Evolutionary conservation across 192 early-diverging fungal genomes (phyloP).

Genomic region (Phycomyces nitens): DNA sequence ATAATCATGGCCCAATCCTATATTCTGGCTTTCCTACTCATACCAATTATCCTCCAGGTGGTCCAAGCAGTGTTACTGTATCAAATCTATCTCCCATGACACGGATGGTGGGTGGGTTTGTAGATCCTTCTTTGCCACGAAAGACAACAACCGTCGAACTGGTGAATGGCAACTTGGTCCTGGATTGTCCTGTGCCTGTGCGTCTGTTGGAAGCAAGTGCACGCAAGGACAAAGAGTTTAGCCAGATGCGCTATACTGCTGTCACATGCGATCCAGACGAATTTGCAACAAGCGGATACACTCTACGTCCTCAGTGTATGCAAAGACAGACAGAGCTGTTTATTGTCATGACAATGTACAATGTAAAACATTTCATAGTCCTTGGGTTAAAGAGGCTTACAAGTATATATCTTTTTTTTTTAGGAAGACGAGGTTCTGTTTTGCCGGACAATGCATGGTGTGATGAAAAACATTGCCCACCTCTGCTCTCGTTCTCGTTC

Average conservation of each 20-base stretch:
- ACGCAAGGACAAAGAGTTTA: conserved; percentile 74
- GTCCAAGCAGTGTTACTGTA: too few relatives aligned
- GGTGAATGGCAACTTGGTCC: conserved; percentile 67
- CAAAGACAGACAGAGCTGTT: conserved; percentile 70
- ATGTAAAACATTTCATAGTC: conserved; percentile 34
- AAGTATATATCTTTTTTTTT: conserved; percentile 15
- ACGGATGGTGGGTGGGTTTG: neutral
- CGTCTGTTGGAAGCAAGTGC: conserved; percentile 53
- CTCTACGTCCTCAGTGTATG: conserved; percentile 59
- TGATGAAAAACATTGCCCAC: conserved; percentile 95
- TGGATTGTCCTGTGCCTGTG: conserved; percentile 69
- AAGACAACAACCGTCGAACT: conserved; percentile 54
- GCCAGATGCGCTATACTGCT: conserved; percentile 93
- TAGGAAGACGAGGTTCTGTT: conserved; percentile 90
- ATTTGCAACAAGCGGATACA: conserved; percentile 74
- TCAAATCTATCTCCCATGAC: neutral
- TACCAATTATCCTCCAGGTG: too few relatives aligned
- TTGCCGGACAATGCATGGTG: conserved; percentile 79
- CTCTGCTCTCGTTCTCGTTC: conserved; percentile 71
- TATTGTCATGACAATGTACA: conserved; percentile 83
- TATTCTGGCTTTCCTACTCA: too few relatives aligned
- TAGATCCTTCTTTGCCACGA: neutral
- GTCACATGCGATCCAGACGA: conserved; percentile 85
- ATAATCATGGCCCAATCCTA: too few relatives aligned
- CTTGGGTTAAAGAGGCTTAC: neutral